These are phyloP conservation scores for Neonectria punicea DNA, from an alignment of 2,329 filamentous ascomycete species.

Conservation along the genomic window DNA sequence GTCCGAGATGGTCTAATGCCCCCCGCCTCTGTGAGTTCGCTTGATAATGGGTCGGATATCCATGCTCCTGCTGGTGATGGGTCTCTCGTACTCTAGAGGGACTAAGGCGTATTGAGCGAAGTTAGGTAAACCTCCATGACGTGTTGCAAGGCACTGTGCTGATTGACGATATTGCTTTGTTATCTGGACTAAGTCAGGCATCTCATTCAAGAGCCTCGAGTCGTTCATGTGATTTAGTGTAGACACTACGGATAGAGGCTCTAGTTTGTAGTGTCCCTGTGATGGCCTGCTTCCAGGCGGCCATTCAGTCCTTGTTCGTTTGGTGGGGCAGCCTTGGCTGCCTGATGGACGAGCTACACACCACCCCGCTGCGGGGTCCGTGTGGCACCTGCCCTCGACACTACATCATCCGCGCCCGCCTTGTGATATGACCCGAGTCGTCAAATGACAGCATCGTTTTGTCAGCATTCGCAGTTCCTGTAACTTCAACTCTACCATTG, in stretches of 20 bases:
- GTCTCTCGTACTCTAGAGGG: neutral
- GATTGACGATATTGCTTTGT: neutral
- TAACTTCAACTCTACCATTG: constrained; percentile 9
- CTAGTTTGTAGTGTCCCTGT: neutral
- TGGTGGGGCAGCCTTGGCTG: constrained; percentile 22
- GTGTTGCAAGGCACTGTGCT: neutral
- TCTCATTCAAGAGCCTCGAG: neutral
- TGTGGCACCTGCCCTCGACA: constrained; percentile 33
- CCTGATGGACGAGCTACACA: constrained; percentile 28
- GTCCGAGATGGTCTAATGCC: neutral
- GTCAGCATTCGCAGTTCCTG: constrained; percentile 26
- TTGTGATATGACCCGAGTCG: constrained; percentile 35
- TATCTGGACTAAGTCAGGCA: neutral
- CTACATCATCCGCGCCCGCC: constrained; percentile 37
- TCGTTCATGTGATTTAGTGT: neutral
- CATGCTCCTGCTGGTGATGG: neutral
- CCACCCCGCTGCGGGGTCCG: constrained; percentile 42
- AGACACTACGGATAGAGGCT: neutral
- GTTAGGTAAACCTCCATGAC: neutral
- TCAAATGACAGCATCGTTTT: constrained; percentile 42
- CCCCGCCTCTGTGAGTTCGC: neutral
- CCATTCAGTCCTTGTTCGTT: neutral
- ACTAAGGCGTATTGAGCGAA: neutral
- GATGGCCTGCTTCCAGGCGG: neutral
- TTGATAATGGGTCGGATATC: neutral